Evolutionary conservation across 1,139 yeast species (phyloP).

Genomic region (Suhomyces anneliseae): DNA sequence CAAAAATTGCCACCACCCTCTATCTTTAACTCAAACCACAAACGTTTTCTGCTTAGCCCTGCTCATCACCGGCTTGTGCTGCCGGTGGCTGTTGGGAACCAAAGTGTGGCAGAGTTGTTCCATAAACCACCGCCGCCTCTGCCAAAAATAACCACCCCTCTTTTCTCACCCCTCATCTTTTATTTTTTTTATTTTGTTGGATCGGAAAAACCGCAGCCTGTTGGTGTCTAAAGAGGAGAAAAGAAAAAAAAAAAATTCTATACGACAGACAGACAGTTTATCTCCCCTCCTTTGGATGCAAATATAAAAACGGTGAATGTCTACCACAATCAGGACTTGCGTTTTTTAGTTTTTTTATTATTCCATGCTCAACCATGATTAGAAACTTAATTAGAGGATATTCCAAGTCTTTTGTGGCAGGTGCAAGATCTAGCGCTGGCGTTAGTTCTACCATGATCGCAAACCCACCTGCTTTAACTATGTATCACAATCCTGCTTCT

Average conservation of each 20-base stretch:
- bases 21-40: too few relatives aligned
- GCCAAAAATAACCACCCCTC: neutral
- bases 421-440: constrained; percentile 7
- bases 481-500: constrained; percentile 33
- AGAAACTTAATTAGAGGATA: constrained; percentile 11
- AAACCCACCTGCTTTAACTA: constrained; percentile 20
- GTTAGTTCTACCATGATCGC: constrained; percentile 1
- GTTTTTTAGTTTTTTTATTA: neutral
- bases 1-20: too few relatives aligned
- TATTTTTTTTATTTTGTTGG: constrained; percentile 5
- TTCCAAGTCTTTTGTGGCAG: constrained; percentile 7
- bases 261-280: constrained; percentile 3
- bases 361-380: constrained; percentile 10
- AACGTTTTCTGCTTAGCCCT: too few relatives aligned
- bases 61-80: neutral
- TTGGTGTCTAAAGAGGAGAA: neutral
- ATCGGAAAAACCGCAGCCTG: constrained; percentile 8
- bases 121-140: neutral
- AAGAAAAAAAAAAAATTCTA: constrained; percentile 5
- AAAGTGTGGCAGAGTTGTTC: constrained; percentile 1
- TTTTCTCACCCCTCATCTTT: constrained; percentile 3
- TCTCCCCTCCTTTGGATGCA: constrained; percentile 15
- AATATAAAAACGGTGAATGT: constrained; percentile 2
- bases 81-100: constrained; percentile 3
- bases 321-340: neutral